Conservation (phyloP, 768 basidiomycete genomes). For the Phanerochaete sordida region DNA sequence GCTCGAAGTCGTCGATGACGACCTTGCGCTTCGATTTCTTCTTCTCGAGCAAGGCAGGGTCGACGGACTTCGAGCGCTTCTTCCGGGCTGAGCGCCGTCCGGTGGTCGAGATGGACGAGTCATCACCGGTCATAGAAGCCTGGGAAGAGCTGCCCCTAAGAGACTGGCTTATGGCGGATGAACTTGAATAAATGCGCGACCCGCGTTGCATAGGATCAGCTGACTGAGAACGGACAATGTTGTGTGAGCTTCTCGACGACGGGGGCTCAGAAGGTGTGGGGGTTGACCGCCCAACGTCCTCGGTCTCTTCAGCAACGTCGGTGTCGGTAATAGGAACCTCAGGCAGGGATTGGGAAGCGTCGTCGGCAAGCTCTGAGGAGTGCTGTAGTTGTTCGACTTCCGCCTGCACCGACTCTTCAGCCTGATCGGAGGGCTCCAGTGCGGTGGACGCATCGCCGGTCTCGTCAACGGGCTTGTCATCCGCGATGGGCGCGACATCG, state of each 20-base stretch:
- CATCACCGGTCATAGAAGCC: conserved; percentile 53
- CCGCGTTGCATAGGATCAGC: conserved; percentile 67
- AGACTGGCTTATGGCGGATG: conserved; percentile 39
- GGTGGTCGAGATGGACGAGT: conserved; percentile 66
- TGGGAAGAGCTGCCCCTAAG: conserved; percentile 42
- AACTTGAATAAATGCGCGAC: conserved; percentile 52
- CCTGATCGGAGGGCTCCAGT: neutral
- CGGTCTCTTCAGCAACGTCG: conserved; percentile 15
- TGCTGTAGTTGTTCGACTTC: neutral
- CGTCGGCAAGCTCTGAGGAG: neutral
- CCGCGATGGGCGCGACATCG: neutral
- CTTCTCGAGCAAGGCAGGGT: conserved; percentile 42
- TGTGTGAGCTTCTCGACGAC: conserved; percentile 33
- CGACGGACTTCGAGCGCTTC: conserved; percentile 49
- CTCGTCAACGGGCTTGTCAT: conserved; percentile 5
- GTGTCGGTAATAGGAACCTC: neutral
- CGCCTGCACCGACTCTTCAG: neutral
- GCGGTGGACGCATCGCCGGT: neutral
- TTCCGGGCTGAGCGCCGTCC: conserved; percentile 41
- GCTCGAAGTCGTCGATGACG: conserved; percentile 89
- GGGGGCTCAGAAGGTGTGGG: conserved; percentile 25
- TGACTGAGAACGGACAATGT: conserved; percentile 78
- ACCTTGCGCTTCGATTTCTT: conserved; percentile 65
- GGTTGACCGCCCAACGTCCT: conserved; percentile 19
- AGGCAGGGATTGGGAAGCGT: neutral